Evolutionary conservation across 169 alveolate genomes (phyloP).

Genomic region (Babesia ovis): DNA sequence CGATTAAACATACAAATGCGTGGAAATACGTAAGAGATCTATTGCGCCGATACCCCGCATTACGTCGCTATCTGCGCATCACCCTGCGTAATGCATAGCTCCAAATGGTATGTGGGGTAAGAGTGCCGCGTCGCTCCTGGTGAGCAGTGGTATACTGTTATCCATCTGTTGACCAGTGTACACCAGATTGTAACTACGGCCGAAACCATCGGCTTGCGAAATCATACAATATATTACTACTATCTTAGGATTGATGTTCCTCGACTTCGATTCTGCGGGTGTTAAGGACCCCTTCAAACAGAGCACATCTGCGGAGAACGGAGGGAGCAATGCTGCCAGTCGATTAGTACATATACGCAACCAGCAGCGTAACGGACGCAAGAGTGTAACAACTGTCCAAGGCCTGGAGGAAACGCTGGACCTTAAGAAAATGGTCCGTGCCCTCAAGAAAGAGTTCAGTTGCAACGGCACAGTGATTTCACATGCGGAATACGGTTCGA

Average conservation of each 20-base stretch:
- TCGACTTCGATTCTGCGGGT: conserved; percentile 70
- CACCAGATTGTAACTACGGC: not conserved
- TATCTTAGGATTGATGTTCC: conserved; percentile 58
- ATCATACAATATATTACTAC: not conserved
- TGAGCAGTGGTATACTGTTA: not conserved
- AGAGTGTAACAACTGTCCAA: conserved; percentile 92
- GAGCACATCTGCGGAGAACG: conserved; percentile 61
- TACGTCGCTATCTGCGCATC: not conserved
- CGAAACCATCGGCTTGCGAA: conserved; percentile 13
- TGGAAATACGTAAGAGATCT: too few species aligned
- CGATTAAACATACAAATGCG: too few species aligned
- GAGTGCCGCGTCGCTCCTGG: conserved; percentile 11
- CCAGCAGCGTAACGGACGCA: conserved; percentile 93
- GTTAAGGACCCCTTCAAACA: conserved; percentile 71
- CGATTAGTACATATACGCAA: conserved; percentile 83
- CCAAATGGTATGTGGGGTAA: conserved; percentile 26
- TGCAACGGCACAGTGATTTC: conserved; percentile 92
- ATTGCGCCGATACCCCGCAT: not conserved
- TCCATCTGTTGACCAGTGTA: not conserved
- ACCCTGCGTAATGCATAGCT: conserved; percentile 15
- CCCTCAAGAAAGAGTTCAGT: conserved; percentile 89
- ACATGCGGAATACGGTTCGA: conserved; percentile 89
- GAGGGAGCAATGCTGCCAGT: conserved; percentile 60
- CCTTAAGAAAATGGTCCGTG: conserved; percentile 88
- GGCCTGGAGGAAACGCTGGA: conserved; percentile 89